phyloP scores from a whole-genome alignment of 768 basidiomycete genomes.

The Hydnum rufescens region DNA sequence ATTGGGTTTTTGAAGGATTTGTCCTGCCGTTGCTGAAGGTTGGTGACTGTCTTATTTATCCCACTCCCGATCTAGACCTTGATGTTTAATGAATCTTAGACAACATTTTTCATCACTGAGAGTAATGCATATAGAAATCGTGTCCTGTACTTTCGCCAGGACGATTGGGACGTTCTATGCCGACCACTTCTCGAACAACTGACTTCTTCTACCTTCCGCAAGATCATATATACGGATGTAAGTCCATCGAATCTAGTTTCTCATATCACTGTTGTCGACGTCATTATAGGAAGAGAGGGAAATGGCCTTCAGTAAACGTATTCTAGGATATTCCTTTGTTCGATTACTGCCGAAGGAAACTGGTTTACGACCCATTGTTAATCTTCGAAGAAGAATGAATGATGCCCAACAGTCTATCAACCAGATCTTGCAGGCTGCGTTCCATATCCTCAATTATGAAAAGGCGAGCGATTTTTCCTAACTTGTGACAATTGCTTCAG shows the following conservation, averaged over 20 bases:
- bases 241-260: conserved; percentile 9
- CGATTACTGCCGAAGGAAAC: conserved; percentile 86
- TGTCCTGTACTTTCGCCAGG: conserved; percentile 81
- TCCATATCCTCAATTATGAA: conserved; percentile 75
- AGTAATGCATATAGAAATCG: conserved; percentile 68
- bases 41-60: conserved; percentile 10
- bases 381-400: conserved; percentile 32
- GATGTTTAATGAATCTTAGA: conserved; percentile 27
- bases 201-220: conserved; percentile 44
- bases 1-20: conserved; percentile 86
- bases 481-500: conserved; percentile 1
- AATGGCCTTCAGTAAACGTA: too few relatives aligned
- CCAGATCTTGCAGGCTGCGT: conserved; percentile 62
- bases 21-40: conserved; percentile 63
- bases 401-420: conserved; percentile 61
- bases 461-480: conserved; percentile 26
- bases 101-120: conserved; percentile 86
- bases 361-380: conserved; percentile 88
- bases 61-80: background rate
- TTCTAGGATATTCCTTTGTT: too few relatives aligned
- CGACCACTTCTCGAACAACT: conserved; percentile 64
- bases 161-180: conserved; percentile 79
- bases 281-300: background rate
- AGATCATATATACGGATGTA: conserved; percentile 39
- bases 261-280: background rate